Evolutionary conservation across 768 basidiomycete genomes (phyloP), one percentile per base, ranked within the genome.

Genomic region (Tulasnella sp.): DNA sequence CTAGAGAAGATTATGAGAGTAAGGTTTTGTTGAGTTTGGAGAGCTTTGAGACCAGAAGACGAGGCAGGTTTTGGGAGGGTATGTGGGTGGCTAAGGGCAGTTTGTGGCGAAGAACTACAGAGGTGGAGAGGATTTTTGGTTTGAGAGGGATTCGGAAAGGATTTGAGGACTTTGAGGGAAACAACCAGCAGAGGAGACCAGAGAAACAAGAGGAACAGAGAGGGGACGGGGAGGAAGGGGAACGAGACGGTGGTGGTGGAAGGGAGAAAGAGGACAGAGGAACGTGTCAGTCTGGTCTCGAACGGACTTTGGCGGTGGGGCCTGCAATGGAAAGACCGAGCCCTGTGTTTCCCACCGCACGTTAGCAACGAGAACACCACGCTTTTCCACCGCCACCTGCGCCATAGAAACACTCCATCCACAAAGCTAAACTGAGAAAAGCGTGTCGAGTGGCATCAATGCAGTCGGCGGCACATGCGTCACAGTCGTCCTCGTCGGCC

Each of bases 131-230:
- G 42, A 19, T 67, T 32, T 32, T 39, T 67, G 40, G 14, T 39
- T 67, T 44, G 40, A 67, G 52, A 59, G 52, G 4, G 35, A 26
- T 67, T 67, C n/a, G 39, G 67, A 32, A 41, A 22, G n/a, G 42
- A 39, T 44, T 67, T 67, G 67, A 67, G 39, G 42, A 44, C 39
- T 26, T 16, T 32, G 74, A 67, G 62, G 39, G 64, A 41, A 62
- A 66, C n/a, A 73, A 36, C 42, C 36, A 44, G 35, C 71, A 72
- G 44, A 74, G 52, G 67, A 71, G 68, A 75, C 68, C 74, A 71
- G 73, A 59, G 52, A 71, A 66, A 70, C 73, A 74, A 75, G 69
- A 73, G 72, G 70, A 72, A 75, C 69, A 75, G 69, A 71, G 71
- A 76, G 72, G 75, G 75, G 41, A n/a, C n/a, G 72, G 70, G 68